These are phyloP conservation scores for Hypomyces perniciosus DNA, from an alignment of 2,329 filamentous ascomycete species.

Conservation along the genomic window DNA sequence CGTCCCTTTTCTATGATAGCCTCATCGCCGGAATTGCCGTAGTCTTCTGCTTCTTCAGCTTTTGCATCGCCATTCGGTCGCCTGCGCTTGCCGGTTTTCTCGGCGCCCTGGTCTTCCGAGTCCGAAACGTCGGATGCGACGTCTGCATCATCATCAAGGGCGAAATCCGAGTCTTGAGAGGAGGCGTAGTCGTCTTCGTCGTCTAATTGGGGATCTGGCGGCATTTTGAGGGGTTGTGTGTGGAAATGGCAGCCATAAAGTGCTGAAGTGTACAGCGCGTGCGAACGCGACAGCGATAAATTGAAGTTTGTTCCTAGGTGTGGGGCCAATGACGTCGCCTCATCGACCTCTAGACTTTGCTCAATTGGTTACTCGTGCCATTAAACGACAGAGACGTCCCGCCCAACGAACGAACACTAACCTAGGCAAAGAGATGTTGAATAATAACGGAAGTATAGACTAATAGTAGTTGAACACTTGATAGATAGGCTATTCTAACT, in stretches of 20 bases:
- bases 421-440: too few relatives aligned
- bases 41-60: constrained; percentile 39
- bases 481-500: too few relatives aligned
- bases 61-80: constrained; percentile 17
- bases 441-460: too few relatives aligned
- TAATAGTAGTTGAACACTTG: too few relatives aligned
- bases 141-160: constrained; percentile 49
- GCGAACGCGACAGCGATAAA: constrained; percentile 5
- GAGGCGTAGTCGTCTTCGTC: constrained; percentile 58
- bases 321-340: constrained; percentile 7
- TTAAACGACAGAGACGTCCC: too few relatives aligned
- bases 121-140: constrained; percentile 46
- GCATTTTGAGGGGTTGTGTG: constrained; percentile 31
- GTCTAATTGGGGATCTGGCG: constrained; percentile 34
- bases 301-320: constrained; percentile 4
- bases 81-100: constrained; percentile 21
- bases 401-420: too few relatives aligned
- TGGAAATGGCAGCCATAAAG: neutral
- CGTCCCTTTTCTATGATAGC: constrained; percentile 58
- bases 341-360: too few relatives aligned
- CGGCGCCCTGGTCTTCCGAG: constrained; percentile 35
- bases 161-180: constrained; percentile 69
- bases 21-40: constrained; percentile 68
- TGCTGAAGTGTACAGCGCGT: neutral
- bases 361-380: too few relatives aligned